These are phyloP conservation scores for Meyerozyma carpophila DNA, from an alignment of 1,139 yeast genomes.

Conservation along the genomic window DNA sequence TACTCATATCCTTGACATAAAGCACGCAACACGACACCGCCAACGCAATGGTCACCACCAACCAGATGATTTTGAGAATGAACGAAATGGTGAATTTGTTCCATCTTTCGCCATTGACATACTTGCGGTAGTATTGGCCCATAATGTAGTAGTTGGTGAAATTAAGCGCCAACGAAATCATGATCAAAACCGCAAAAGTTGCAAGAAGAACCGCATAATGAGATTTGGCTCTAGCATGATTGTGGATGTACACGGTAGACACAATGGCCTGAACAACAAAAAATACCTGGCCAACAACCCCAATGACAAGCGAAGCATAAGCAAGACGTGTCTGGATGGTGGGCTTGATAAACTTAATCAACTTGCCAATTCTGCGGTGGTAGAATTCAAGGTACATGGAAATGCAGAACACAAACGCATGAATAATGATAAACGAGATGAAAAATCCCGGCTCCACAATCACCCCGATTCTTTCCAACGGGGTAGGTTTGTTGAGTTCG, in stretches of 20 bases:
- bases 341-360: constrained; percentile 26
- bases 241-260: constrained; percentile 18
- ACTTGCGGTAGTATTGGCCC: constrained; percentile 27
- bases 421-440: constrained; percentile 18
- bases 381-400: constrained; percentile 26
- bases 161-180: constrained; percentile 13
- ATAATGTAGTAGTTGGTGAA: constrained; percentile 27
- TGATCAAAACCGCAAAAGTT: constrained; percentile 19
- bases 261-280: constrained; percentile 20
- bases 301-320: constrained; percentile 20
- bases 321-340: constrained; percentile 21
- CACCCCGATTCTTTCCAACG: constrained; percentile 24
- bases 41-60: constrained; percentile 21
- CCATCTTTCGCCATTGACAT: constrained; percentile 28
- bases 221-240: constrained; percentile 13
- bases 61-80: constrained; percentile 26
- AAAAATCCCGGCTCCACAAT: constrained; percentile 23
- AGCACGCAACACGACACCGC: constrained; percentile 24
- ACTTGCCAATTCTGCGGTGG: constrained; percentile 27
- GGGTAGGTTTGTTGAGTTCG: constrained; percentile 7
- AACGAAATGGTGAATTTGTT: constrained; percentile 29
- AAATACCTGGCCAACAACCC: constrained; percentile 21
- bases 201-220: constrained; percentile 24
- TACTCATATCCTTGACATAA: constrained; percentile 14
- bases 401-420: constrained; percentile 20